Percentiles rank a stretch among this genome's conserved stretches.
Conservation (phyloP, 352 stramenopile species). For the Aphanomyces stellatus region DNA sequence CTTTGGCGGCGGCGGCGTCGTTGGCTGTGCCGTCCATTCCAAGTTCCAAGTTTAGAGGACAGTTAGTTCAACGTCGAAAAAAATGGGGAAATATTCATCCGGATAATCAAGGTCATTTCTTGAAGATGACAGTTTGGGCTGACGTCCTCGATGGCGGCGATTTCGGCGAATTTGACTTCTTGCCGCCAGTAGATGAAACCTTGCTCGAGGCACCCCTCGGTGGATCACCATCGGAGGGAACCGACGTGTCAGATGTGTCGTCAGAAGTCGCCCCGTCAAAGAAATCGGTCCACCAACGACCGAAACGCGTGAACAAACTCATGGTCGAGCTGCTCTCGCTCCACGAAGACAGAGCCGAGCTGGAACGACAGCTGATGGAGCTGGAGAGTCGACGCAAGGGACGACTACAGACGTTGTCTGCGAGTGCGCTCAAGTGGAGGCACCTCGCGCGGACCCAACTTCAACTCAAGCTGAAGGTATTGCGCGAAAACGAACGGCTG, state of each 20-base stretch:
- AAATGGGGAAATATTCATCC: too few relatives aligned
- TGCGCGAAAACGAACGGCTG: not conserved
- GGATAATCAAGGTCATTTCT: too few relatives aligned
- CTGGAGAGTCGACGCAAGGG: not conserved
- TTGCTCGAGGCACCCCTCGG: not conserved
- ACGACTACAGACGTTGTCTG: not conserved
- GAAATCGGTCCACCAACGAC: not conserved
- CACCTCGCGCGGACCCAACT: not conserved
- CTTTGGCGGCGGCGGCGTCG: too few relatives aligned
- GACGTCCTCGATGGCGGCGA: not conserved
- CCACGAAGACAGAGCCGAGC: not conserved
- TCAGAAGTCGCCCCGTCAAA: too few relatives aligned
- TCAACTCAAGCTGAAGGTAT: conserved; percentile 2
- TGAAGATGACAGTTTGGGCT: not conserved
- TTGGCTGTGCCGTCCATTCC: too few relatives aligned
- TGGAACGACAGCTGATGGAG: not conserved
- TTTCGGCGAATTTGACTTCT: not conserved
- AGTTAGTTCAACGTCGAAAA: too few relatives aligned
- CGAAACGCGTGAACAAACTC: not conserved
- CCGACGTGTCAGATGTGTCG: not conserved
- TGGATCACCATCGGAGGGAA: not conserved
- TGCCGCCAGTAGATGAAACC: not conserved
- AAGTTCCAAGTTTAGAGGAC: too few relatives aligned
- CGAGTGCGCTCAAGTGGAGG: not conserved
- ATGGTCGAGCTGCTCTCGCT: not conserved